A percentile compares a stretch with the other conserved stretches of the same genome.
Conservation (phyloP, 2,329 filamentous ascomycete genomes). For the Phyllachora maydis region DNA sequence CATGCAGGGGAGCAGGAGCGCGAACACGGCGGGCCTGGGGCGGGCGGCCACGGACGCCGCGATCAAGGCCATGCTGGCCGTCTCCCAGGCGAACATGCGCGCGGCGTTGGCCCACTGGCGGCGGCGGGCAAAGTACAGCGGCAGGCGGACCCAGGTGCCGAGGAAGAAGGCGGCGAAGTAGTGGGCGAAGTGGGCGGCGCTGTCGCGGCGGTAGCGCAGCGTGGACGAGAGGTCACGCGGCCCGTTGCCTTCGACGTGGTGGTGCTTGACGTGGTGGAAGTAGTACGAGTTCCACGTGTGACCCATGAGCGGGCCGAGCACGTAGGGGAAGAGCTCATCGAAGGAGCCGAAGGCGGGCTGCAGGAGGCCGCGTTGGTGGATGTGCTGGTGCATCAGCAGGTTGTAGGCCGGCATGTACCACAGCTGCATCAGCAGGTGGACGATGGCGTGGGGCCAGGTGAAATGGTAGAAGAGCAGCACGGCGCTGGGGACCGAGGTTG, state of each 20-base stretch:
- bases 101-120: constrained; percentile 30
- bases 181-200: constrained; percentile 40
- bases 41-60: constrained; percentile 19
- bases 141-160: constrained; percentile 55
- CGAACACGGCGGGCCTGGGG: constrained; percentile 36
- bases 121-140: constrained; percentile 49
- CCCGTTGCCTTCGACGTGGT: constrained; percentile 63
- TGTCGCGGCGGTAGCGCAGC: constrained; percentile 56
- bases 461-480: constrained; percentile 44
- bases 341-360: constrained; percentile 29
- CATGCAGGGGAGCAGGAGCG: constrained; percentile 43
- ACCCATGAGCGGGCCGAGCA: constrained; percentile 57
- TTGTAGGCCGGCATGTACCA: constrained; percentile 58
- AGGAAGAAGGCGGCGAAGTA: constrained; percentile 59
- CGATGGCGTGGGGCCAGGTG: constrained; percentile 42
- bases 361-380: constrained; percentile 54
- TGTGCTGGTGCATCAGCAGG: constrained; percentile 69
- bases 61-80: constrained; percentile 26
- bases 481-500: constrained; percentile 49
- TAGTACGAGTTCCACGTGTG: constrained; percentile 76
- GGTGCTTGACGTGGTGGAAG: constrained; percentile 73
- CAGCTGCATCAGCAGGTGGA: constrained; percentile 43
- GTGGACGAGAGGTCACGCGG: constrained; percentile 59
- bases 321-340: constrained; percentile 49
- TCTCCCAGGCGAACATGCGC: constrained; percentile 40